Evolutionary conservation across 768 basidiomycete species (phyloP), one percentile per base, ranked within the genome.

Genomic region (Melanogaster broomeanus): DNA sequence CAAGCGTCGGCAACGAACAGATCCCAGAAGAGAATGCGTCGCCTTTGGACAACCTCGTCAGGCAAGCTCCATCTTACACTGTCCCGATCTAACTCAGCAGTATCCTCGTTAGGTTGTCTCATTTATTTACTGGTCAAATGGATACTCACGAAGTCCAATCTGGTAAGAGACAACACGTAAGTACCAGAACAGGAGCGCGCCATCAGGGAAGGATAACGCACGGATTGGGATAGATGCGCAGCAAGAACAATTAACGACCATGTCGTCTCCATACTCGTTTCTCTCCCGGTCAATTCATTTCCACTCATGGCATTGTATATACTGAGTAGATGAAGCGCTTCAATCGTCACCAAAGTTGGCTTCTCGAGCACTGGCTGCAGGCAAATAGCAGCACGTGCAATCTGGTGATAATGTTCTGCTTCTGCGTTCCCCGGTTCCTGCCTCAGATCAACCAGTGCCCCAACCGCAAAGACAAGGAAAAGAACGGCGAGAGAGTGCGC

Each of bases 21-120:
- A 61, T 90, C 86, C 88, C 88, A 91, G 69, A 91, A 90, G 10
- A 88, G 69, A 28, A 83, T 71, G 3, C 87, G 78, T 9, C 88
- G 77, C 25, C 87, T 72, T 54, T 86, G 77, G 0, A 89, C 82
- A 57, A 83, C 78, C 61, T 81, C 81, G 2, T 78, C 69, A 6
- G 80, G 73, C n/a, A 90, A 67, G 2, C 74, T 78, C 86, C 86
- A 88, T 48, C 81, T 70, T 13, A 74, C 75, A 52, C 83, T 83
- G 56, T 88, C 86, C 42, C 87, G 81, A 63, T 87, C 85, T 61
- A 52, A 38, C 35, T 44, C 50, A 60, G 50, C 45, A 38, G 8
- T 33, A 18, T n/a, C 27, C 25, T 35, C 45, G 39, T 64, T 48
- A 61, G 49, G 38, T 34, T 41, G 45, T 25, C n/a, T 37, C 35